Percentiles rank a stretch among this genome's conserved stretches.
Conservation (phyloP, 2,329 filamentous ascomycete genomes). For the Colletotrichum echinochloae region DNA sequence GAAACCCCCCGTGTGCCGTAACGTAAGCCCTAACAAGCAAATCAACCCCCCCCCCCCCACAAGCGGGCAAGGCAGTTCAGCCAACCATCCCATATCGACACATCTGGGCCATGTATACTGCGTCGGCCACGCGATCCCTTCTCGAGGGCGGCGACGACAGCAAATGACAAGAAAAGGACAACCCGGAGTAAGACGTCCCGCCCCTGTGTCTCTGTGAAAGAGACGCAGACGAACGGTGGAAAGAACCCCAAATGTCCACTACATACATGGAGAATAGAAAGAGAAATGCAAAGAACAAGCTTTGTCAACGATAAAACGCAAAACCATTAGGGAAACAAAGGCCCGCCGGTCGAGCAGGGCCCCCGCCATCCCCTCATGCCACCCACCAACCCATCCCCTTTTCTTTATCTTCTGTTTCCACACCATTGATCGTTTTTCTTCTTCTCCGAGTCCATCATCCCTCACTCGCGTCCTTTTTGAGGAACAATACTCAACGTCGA, state of each 20-base stretch:
- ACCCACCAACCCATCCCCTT: not conserved
- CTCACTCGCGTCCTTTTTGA: not conserved
- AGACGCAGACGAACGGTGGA: not conserved
- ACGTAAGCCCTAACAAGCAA: not conserved
- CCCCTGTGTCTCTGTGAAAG: not conserved
- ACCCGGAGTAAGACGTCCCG: not conserved
- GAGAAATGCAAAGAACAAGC: not conserved
- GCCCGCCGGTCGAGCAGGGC: not conserved
- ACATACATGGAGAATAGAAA: constrained; percentile 22
- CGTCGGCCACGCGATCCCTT: not conserved
- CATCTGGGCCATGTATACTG: not conserved
- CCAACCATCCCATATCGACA: constrained; percentile 2
- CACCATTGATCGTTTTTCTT: constrained; percentile 28
- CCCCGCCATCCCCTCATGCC: constrained; percentile 9
- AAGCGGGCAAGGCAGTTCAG: not conserved
- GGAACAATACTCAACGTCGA: not conserved
- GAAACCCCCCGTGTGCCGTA: not conserved
- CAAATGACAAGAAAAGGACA: not conserved
- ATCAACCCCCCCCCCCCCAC: not conserved
- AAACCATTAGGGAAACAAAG: constrained; percentile 12
- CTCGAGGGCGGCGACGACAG: not conserved
- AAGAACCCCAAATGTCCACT: constrained; percentile 11
- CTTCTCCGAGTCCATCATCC: constrained; percentile 16
- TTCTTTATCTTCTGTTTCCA: constrained; percentile 14
- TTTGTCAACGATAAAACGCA: constrained; percentile 9